Conservation (phyloP, 148 eudicot genomes). For the Chenopodium album region DNA sequence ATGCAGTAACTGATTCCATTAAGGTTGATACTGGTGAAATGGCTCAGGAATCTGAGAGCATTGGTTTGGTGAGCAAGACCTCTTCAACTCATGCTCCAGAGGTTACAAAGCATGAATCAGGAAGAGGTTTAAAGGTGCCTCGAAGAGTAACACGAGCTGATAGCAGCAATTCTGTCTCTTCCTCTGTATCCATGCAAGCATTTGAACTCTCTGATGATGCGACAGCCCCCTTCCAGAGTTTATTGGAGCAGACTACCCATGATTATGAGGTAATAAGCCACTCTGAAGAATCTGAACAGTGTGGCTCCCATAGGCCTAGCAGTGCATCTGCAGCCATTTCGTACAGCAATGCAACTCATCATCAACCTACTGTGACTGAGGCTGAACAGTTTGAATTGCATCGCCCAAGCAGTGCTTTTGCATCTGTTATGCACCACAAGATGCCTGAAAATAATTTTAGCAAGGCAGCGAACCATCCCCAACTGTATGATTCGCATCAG, state of each 20-base stretch:
- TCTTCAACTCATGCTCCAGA: conserved; percentile 25
- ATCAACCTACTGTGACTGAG: conserved; percentile 24
- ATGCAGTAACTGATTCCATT: conserved; percentile 28
- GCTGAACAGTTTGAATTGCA: conserved; percentile 11
- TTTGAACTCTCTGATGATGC: conserved; percentile 80
- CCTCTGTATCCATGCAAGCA: conserved; percentile 73
- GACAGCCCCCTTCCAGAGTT: conserved; percentile 38
- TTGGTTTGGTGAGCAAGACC: conserved; percentile 23
- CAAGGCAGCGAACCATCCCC: conserved; percentile 29
- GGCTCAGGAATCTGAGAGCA: conserved; percentile 37
- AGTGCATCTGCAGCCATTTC: conserved; percentile 36
- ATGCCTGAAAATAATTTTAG: conserved; percentile 26
- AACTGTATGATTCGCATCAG: conserved; percentile 32
- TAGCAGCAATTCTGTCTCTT: conserved; percentile 74
- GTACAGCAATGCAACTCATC: conserved; percentile 24
- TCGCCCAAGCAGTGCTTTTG: conserved; percentile 37
- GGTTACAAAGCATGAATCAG: conserved; percentile 36
- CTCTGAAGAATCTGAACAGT: conserved; percentile 38
- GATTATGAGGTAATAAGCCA: conserved; percentile 36
- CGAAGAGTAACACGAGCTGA: conserved; percentile 47
- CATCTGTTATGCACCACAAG: conserved; percentile 41
- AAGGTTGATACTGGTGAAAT: conserved; percentile 40
- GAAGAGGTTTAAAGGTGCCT: conserved; percentile 23
- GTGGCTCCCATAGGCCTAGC: conserved; percentile 39
- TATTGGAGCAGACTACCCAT: conserved; percentile 33